These are phyloP conservation scores for Triangularia setosa DNA, from an alignment of 2,329 filamentous ascomycete species.

Conservation along the genomic window DNA sequence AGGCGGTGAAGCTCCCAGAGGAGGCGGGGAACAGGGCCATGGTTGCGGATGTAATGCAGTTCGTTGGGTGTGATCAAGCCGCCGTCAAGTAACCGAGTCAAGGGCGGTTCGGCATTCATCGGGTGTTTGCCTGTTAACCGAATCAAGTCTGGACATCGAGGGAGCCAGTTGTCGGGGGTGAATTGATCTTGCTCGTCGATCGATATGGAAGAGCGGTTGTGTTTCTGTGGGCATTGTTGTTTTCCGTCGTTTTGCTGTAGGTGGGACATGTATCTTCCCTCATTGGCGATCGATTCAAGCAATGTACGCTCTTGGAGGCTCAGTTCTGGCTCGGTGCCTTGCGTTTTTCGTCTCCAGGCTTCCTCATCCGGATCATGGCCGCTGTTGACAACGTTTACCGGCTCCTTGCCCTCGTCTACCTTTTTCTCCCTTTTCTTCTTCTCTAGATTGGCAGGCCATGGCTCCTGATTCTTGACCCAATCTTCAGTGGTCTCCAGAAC, in stretches of 20 bases:
- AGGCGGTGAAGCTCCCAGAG: constrained; percentile 48
- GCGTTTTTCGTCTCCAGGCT: constrained; percentile 8
- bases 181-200: constrained; percentile 50
- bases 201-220: constrained; percentile 27
- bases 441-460: constrained; percentile 44
- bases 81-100: constrained; percentile 40
- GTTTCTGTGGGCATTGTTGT: constrained; percentile 20
- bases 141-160: constrained; percentile 43
- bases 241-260: constrained; percentile 39
- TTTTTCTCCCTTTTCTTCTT: constrained; percentile 31
- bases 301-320: constrained; percentile 41
- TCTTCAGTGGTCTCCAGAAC: constrained; percentile 46
- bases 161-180: constrained; percentile 52
- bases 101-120: constrained; percentile 45
- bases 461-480: constrained; percentile 44
- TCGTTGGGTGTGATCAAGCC: constrained; percentile 49
- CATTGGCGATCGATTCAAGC: constrained; percentile 38
- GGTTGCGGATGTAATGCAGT: constrained; percentile 51
- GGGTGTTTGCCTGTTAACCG: constrained; percentile 51
- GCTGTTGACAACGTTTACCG: constrained; percentile 26
- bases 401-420: constrained; percentile 29
- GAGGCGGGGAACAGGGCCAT: constrained; percentile 48
- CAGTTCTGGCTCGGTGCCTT: constrained; percentile 29
- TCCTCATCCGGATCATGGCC: constrained; percentile 12
- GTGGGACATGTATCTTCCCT: constrained; percentile 36